phyloP scores from a whole-genome alignment of 2,329 filamentous ascomycete species.

The Ophiostoma himal-ulmi region DNA sequence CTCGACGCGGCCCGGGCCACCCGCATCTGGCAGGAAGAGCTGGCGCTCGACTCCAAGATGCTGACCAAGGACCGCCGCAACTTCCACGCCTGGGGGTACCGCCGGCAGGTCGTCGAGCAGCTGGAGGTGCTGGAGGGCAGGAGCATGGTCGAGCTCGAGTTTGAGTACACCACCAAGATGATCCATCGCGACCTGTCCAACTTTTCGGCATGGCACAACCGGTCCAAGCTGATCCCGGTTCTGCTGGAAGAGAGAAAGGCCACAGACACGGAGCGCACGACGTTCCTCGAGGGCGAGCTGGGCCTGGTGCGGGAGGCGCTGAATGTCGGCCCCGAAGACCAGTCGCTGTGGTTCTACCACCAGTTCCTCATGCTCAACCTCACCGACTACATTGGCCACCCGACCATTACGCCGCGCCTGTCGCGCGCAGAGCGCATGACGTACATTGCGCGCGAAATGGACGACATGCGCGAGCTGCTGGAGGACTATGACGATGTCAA shows the following conservation, averaged over 20 bases:
- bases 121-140: slow-evolving; percentile 56
- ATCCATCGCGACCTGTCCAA: slow-evolving; percentile 81
- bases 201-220: slow-evolving; percentile 94
- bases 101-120: slow-evolving; percentile 68
- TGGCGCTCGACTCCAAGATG: slow-evolving; percentile 82
- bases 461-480: slow-evolving; percentile 62
- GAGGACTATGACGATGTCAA: slow-evolving; percentile 59
- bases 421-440: slow-evolving; percentile 53
- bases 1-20: slow-evolving; percentile 53
- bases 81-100: slow-evolving; percentile 95
- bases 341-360: slow-evolving; percentile 96
- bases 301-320: slow-evolving; percentile 68
- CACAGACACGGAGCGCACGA: slow-evolving; percentile 54
- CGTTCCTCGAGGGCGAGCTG: slow-evolving; percentile 72
- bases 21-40: slow-evolving; percentile 75
- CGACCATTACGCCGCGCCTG: slow-evolving; percentile 59
- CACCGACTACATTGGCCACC: slow-evolving; percentile 42
- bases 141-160: slow-evolving; percentile 73
- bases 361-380: slow-evolving; percentile 74
- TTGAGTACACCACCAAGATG: slow-evolving; percentile 86
- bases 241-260: slow-evolving; percentile 67
- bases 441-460: slow-evolving; percentile 66
- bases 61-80: slow-evolving; percentile 78
- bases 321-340: slow-evolving; percentile 86
- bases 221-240: slow-evolving; percentile 74